phyloP scores from a whole-genome alignment of 1,139 yeast genomes.

The Suhomyces wounanorum region DNA sequence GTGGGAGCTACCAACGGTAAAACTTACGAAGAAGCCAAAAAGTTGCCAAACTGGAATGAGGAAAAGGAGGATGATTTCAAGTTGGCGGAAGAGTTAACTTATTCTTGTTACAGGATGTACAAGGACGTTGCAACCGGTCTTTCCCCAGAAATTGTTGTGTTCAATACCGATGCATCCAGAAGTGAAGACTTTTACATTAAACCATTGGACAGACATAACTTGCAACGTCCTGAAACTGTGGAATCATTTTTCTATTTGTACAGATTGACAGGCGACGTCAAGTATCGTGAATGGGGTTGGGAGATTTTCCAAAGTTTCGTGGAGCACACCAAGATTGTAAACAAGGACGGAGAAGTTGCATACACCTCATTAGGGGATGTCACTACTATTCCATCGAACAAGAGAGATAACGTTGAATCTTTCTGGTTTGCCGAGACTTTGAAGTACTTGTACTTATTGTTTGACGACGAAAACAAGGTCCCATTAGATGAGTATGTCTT shows the following conservation, averaged over 20 bases:
- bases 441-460: conserved; percentile 81
- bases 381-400: conserved; percentile 49
- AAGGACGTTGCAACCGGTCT: conserved; percentile 72
- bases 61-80: conserved; percentile 54
- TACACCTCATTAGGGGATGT: conserved; percentile 74
- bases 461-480: conserved; percentile 61
- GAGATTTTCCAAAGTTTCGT: conserved; percentile 76
- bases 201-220: conserved; percentile 72
- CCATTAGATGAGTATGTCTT: conserved; percentile 73
- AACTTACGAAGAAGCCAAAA: conserved; percentile 53
- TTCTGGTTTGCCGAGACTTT: conserved; percentile 95
- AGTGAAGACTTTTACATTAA: conserved; percentile 65
- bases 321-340: conserved; percentile 55
- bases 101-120: conserved; percentile 85
- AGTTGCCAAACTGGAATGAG: conserved; percentile 37
- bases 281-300: conserved; percentile 90
- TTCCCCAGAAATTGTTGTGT: conserved; percentile 86
- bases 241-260: conserved; percentile 83
- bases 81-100: conserved; percentile 73
- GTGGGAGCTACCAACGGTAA: conserved; percentile 86
- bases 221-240: conserved; percentile 94
- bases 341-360: conserved; percentile 54
- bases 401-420: conserved; percentile 80
- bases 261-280: conserved; percentile 77
- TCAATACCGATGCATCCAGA: conserved; percentile 48